Conservation (phyloP, 2,329 filamentous ascomycete genomes). For the Zymoseptoria brevis region DNA sequence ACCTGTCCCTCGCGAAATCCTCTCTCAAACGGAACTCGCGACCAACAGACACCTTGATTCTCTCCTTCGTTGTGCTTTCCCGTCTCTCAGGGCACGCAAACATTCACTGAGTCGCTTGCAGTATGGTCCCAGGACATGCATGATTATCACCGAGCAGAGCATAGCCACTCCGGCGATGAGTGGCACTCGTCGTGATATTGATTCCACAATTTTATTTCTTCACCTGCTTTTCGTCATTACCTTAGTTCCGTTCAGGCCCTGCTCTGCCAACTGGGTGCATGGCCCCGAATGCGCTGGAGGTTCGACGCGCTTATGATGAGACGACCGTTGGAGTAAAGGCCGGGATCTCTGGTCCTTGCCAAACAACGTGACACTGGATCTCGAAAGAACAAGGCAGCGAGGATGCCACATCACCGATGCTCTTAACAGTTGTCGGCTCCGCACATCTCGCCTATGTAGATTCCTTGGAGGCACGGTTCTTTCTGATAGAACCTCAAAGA, state of each 20-base stretch:
- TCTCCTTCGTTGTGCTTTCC: no score
- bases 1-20: background rate
- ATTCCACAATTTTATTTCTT: background rate
- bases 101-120: no score
- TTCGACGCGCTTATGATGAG: background rate
- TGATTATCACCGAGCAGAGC: no score
- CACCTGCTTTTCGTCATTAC: background rate
- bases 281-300: background rate
- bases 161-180: background rate
- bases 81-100: no score
- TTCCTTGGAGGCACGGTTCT: no score
- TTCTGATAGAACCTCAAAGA: no score
- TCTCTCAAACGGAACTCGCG: background rate
- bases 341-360: background rate
- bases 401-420: background rate
- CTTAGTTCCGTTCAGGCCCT: background rate
- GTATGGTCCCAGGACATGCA: no score
- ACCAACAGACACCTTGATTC: no score
- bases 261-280: background rate
- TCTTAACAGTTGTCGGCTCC: no score
- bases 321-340: background rate
- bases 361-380: background rate
- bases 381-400: background rate
- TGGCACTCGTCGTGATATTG: background rate
- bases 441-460: no score